Conservation (phyloP, 2,329 filamentous ascomycete genomes). For the Alternaria conjuncta region DNA sequence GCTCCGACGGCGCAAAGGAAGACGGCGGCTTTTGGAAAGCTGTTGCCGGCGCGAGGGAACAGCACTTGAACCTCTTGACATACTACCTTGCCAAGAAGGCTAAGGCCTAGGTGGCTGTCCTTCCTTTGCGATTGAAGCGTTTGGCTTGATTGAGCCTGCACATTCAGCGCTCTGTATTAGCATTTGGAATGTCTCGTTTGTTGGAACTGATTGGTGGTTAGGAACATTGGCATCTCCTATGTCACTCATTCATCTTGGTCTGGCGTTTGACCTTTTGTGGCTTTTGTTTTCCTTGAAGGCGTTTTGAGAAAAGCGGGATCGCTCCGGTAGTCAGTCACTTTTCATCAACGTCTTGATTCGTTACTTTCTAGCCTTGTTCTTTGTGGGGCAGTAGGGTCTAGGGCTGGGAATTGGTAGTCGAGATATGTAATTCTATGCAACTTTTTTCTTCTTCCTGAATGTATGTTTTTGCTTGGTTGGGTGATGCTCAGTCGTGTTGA, state of each 20-base stretch:
- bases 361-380: not conserved
- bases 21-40: slow-evolving; percentile 68
- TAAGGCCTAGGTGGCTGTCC: slow-evolving; percentile 28
- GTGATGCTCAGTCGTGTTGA: no score
- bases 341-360: not conserved
- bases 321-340: slow-evolving; percentile 8
- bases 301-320: slow-evolving; percentile 12
- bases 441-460: not conserved
- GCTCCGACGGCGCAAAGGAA: slow-evolving; percentile 45
- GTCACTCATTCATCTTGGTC: not conserved
- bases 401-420: not conserved
- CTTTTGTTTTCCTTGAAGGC: not conserved
- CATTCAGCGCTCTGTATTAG: not conserved
- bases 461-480: not conserved
- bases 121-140: slow-evolving; percentile 7
- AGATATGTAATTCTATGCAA: not conserved
- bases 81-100: slow-evolving; percentile 72
- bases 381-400: not conserved
- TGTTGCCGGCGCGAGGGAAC: slow-evolving; percentile 69
- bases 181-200: not conserved
- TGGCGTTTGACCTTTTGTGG: not conserved
- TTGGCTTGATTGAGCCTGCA: not conserved
- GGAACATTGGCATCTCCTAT: not conserved
- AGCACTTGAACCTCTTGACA: slow-evolving; percentile 77
- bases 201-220: not conserved